phyloP scores from a whole-genome alignment of 78 protist species.

The Ministeria vibrans region DNA sequence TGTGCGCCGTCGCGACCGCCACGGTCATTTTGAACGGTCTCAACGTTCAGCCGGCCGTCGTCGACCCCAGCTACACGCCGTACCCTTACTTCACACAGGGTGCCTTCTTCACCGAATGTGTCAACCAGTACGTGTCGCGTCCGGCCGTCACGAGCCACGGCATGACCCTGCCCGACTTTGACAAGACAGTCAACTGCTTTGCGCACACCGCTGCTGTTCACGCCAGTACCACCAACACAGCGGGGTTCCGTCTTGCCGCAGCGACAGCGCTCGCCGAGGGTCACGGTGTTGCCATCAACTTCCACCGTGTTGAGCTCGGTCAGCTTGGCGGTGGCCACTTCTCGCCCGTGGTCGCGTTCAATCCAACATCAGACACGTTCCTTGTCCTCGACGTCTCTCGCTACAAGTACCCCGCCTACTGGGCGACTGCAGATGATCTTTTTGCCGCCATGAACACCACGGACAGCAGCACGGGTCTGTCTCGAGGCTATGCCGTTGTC shows the following conservation, averaged over 20 bases:
- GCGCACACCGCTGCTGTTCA: neutral
- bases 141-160: neutral
- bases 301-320: constrained; percentile 44
- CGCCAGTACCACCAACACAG: neutral
- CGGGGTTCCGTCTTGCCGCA: neutral
- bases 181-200: neutral
- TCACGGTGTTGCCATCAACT: constrained; percentile 38
- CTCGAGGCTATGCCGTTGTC: constrained; percentile 9
- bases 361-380: constrained; percentile 39
- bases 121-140: neutral
- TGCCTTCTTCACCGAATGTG: neutral
- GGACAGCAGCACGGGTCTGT: neutral
- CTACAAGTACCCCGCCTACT: constrained; percentile 70
- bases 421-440: constrained; percentile 27
- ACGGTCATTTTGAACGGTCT: neutral
- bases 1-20: neutral
- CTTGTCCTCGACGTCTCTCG: constrained; percentile 71
- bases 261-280: neutral
- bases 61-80: neutral
- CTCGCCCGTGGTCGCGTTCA: constrained; percentile 61
- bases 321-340: constrained; percentile 74
- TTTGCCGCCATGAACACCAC: neutral
- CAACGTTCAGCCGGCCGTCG: neutral
- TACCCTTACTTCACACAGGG: neutral
- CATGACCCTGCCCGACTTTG: neutral